These are phyloP conservation scores for Solanum aculeatissimum DNA, from an alignment of 305 asterid genomes.

Conservation along the genomic window DNA sequence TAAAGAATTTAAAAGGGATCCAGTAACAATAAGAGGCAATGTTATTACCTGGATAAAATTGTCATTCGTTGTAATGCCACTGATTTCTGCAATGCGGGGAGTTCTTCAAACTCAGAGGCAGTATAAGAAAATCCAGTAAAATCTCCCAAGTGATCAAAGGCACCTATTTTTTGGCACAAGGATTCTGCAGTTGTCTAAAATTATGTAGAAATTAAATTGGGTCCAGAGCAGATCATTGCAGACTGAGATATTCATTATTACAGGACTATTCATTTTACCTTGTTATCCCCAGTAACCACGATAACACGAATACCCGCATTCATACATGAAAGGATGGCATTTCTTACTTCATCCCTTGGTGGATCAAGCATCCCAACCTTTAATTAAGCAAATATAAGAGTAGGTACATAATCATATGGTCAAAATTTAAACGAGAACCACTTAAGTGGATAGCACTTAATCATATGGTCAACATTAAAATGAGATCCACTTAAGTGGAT, in stretches of 20 bases:
- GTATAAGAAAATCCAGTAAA: slow-evolving; percentile 80
- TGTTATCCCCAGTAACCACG: slow-evolving; percentile 99
- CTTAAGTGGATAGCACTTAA: background rate
- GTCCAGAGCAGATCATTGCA: background rate
- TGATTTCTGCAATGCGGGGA: slow-evolving; percentile 80
- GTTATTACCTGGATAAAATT: slow-evolving; percentile 63
- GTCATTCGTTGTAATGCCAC: slow-evolving; percentile 85
- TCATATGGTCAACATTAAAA: background rate
- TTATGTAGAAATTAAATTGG: background rate
- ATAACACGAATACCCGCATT: slow-evolving; percentile 98
- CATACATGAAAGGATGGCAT: slow-evolving; percentile 93
- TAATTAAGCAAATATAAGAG: background rate
- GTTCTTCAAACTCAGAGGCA: slow-evolving; percentile 95
- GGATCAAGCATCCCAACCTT: slow-evolving; percentile 99
- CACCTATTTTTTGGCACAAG: slow-evolving; percentile 79
- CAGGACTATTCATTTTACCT: slow-evolving; percentile 34
- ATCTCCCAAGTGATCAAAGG: slow-evolving; percentile 75
- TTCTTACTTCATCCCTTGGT: slow-evolving; percentile 93
- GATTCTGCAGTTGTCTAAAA: slow-evolving; percentile 89
- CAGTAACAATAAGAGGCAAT: background rate
- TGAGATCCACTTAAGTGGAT: background rate
- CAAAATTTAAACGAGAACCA: background rate
- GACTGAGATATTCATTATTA: background rate
- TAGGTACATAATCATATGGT: background rate
- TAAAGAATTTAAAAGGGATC: background rate